Evolutionary conservation across 2,329 filamentous ascomycete species (phyloP).

Genomic region (Aspergillus sp.): DNA sequence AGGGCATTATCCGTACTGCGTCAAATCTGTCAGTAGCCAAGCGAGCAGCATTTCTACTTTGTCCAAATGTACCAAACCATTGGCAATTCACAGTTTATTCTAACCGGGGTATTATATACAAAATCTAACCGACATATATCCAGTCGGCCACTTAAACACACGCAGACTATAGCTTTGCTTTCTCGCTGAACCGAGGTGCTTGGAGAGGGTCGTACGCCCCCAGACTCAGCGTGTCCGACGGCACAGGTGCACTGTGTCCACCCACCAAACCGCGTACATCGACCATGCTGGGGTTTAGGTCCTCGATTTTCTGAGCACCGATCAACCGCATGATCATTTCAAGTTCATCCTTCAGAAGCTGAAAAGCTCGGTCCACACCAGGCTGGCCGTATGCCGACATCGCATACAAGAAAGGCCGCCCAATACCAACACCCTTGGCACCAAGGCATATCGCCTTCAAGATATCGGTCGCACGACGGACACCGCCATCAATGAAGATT

Average conservation of each 20-base stretch:
- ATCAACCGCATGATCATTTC: slow-evolving; percentile 99
- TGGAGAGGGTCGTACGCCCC: slow-evolving; percentile 58
- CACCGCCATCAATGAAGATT: slow-evolving; percentile 86
- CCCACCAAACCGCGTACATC: slow-evolving; percentile 69
- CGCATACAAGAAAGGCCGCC: slow-evolving; percentile 90
- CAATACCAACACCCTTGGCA: slow-evolving; percentile 89
- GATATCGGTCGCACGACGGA: slow-evolving; percentile 88
- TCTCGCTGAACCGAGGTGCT: slow-evolving; percentile 50
- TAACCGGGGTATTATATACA: slow-evolving; percentile 9
- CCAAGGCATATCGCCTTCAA: slow-evolving; percentile 93
- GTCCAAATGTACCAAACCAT: too few relatives aligned
- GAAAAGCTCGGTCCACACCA: slow-evolving; percentile 90
- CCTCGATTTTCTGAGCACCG: slow-evolving; percentile 70
- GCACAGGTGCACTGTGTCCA: slow-evolving; percentile 59
- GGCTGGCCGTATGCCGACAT: slow-evolving; percentile 89
- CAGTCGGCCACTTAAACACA: background rate
- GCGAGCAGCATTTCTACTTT: too few relatives aligned
- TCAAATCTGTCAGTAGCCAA: too few relatives aligned
- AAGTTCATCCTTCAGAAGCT: slow-evolving; percentile 91
- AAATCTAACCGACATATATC: background rate
- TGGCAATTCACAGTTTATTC: background rate
- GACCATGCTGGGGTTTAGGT: slow-evolving; percentile 77
- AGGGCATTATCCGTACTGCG: too few relatives aligned
- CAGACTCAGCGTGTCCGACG: slow-evolving; percentile 60
- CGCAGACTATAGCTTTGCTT: slow-evolving; percentile 42